Evolutionary conservation across 2,329 filamentous ascomycete genomes (phyloP).

Genomic region (Hypoxylon sp.): DNA sequence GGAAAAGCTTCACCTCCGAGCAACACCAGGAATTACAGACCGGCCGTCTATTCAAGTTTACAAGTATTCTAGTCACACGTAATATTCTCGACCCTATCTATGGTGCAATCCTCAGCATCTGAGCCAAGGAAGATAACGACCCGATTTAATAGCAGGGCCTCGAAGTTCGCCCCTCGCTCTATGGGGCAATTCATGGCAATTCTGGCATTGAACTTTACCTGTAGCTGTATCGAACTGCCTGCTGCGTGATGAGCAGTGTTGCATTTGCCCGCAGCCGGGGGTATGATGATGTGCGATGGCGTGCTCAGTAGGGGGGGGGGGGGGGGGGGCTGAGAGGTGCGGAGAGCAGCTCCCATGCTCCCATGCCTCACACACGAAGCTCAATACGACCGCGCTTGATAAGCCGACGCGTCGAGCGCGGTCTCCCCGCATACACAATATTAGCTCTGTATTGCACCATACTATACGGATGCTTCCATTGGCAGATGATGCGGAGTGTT

Average conservation of each 20-base stretch:
- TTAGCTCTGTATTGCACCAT: conserved; percentile 31
- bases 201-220: not conserved
- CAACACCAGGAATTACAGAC: not conserved
- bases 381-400: not conserved
- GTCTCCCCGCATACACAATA: conserved; percentile 29
- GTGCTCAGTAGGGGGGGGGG: conserved; percentile 31
- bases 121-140: conserved; percentile 2
- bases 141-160: conserved; percentile 2
- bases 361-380: not conserved
- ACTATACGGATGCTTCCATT: conserved; percentile 16
- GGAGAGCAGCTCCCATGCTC: conserved; percentile 6
- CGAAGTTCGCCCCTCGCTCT: not conserved
- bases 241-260: conserved; percentile 9
- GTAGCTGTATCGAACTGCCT: conserved; percentile 7
- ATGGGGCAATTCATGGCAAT: not conserved
- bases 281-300: conserved; percentile 36
- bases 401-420: conserved; percentile 4
- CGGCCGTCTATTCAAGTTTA: not conserved
- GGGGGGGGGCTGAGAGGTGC: conserved; percentile 3
- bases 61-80: not conserved
- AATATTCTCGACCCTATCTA: not conserved
- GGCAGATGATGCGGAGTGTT: conserved; percentile 17
- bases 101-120: not conserved
- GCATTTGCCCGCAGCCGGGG: conserved; percentile 15
- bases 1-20: not conserved